Conservation (phyloP, 331 rosid species). For the Malus hybrid region DNA sequence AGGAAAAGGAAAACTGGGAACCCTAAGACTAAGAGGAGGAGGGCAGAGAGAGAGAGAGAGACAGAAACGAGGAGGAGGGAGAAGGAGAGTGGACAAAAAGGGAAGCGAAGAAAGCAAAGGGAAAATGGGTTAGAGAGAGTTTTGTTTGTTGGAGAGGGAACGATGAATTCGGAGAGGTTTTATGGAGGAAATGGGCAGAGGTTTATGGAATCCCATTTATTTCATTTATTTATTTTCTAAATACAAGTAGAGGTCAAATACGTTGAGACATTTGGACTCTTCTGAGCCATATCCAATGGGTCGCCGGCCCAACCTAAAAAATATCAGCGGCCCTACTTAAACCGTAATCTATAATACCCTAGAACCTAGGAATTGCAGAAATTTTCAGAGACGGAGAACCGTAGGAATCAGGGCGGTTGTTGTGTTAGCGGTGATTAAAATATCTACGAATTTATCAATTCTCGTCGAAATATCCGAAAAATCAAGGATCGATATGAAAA, state of each 20-base stretch:
- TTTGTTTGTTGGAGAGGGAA: background rate
- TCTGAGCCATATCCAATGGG: background rate
- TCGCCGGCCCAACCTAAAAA: conserved; percentile 10
- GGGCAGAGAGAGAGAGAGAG: background rate
- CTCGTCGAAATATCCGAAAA: fast-evolving
- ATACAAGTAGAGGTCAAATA: conserved; percentile 15
- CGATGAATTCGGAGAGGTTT: conserved; percentile 27
- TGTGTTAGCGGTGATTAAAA: too few relatives aligned
- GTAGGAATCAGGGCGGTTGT: too few relatives aligned
- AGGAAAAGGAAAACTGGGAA: background rate
- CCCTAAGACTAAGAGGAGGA: background rate
- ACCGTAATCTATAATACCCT: background rate
- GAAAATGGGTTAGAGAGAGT: background rate
- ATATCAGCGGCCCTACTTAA: background rate
- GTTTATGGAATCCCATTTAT: background rate
- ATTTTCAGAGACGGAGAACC: background rate
- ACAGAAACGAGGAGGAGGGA: background rate
- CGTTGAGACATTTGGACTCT: background rate
- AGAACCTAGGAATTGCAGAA: too few relatives aligned
- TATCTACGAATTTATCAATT: too few relatives aligned
- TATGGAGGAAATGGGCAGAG: conserved; percentile 11
- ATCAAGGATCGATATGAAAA: too few relatives aligned
- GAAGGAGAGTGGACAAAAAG: background rate
- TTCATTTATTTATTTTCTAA: too few relatives aligned
- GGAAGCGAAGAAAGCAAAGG: conserved; percentile 17